Evolutionary conservation across 2,329 filamentous ascomycete genomes (phyloP), one percentile per base, ranked within the genome.

Genomic region (Venturia oleaginea): DNA sequence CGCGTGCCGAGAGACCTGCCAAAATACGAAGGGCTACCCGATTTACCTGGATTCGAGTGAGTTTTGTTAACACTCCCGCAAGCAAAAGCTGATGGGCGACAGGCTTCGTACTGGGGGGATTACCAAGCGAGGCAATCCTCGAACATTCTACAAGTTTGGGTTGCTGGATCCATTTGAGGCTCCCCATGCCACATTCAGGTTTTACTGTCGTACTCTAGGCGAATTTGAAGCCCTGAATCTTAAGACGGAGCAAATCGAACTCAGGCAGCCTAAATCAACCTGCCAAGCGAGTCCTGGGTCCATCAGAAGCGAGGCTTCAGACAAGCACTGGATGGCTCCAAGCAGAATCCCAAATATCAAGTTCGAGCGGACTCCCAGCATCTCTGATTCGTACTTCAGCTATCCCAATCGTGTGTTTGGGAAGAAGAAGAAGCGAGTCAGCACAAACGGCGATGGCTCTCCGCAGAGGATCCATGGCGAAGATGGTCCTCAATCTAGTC

Each of bases 101-200:
- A 78, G 76, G 22, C 70, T 79, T 8, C 66, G 74, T 34, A 73
- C 71, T 61, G 76, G 72, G 46, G 77, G 77, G 4, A 68, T 70
- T 27, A 70, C 77, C 10, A 74, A 74, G 61, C 67, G 69, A 40
- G 71, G 76, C 40, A 73, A 78, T 13, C 78, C 77, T 10, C 76
- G 75, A 66, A 72, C 74, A 3, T 79, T 75, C 69, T 83, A 82
- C 70, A 76, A 75, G 62, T 82, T 81, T 62, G 76, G 79, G 1
- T 74, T 83, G 22, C 70, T 81, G 24, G 80, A 83, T 69, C 74
- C 79, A 1, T 62, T 77, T 7, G 78, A 82, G 67, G 69, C 74
- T 67, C 81, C 81, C 2, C 81, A 79, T 66, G 79, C 73, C 4
- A 77, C 71, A 1, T 80, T 83, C 66, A 71, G 74, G 34, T 80